These are phyloP conservation scores for Parastagonospora avenae DNA, from an alignment of 2,329 filamentous ascomycete genomes.

Conservation along the genomic window DNA sequence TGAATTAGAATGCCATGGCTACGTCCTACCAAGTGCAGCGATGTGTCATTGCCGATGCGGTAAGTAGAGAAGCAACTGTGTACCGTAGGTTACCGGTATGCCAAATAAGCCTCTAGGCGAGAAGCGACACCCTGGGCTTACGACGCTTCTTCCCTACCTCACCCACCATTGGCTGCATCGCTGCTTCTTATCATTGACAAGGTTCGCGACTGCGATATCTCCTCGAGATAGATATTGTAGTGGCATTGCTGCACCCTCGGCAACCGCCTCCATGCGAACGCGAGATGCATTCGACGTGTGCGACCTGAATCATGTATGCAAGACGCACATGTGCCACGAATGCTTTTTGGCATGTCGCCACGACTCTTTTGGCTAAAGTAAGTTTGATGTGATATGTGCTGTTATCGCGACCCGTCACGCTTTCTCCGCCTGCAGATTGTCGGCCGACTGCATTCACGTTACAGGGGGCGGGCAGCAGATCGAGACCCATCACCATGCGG, in stretches of 20 bases:
- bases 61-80: too few species aligned
- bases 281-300: neutral
- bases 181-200: neutral
- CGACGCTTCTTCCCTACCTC: neutral
- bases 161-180: neutral
- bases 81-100: too few species aligned
- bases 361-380: too few species aligned
- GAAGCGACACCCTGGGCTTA: neutral
- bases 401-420: neutral
- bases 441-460: neutral
- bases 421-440: neutral
- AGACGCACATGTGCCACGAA: too few species aligned
- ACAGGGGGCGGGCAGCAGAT: neutral
- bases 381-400: too few species aligned
- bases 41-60: too few species aligned
- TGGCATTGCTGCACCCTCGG: neutral
- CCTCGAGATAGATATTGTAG: neutral
- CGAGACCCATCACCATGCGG: neutral
- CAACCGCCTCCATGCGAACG: too few species aligned
- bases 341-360: too few species aligned
- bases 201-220: too few species aligned
- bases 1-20: too few species aligned
- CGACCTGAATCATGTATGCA: too few species aligned
- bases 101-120: slow-evolving; percentile 4
- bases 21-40: too few species aligned